Base-by-base conservation (phyloP, 306 rosid genomes). In the Dalbergia cochinchinensis region DNA sequence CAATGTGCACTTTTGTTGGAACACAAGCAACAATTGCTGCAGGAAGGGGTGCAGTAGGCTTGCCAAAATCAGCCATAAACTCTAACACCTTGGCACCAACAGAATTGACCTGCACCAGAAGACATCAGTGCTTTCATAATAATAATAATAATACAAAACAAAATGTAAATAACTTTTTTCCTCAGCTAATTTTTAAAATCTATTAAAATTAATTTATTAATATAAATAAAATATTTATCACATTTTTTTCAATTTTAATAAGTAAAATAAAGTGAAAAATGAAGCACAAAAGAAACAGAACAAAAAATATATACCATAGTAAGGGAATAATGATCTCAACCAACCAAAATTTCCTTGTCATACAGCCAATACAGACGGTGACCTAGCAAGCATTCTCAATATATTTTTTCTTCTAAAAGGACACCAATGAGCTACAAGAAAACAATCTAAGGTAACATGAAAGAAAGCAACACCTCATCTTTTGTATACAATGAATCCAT, bases 11-110 rank as follows among this genome's bases (percentile, higher is more conserved):
- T 78, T 83, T 93, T 84, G 64, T 93, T 3, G 99, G 99, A 83
- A 95, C 98, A 83, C 99, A 95, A 35, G 99, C 97, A 84, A 95
- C 93, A 89, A 95, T 89, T 61, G 99, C 99, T 47, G 99, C 99
- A 78, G 97, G 97, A 86, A 93, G 85, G 31, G 98, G 98, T 80
- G 99, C 90, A 35, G 96, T 85, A 68, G 97, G 93, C 81, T 91
- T 88, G 69, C 97, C 99, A 87, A 87, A 95, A 85, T 89, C 95
- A 83, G 96, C 92, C 59, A 91, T 89, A 80, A 88, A 95, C 82
- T 95, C 97, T 33, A 95, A 86, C 73, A 95, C 94, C 85, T 90
- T 72, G 10, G 99, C 97, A 55, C 97, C 99, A 83, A 95, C 86
- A 74, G 89, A 84, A 83, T 95, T 95, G 74, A 92, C 97, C 99